Conservation (phyloP, 2,329 filamentous ascomycete genomes). For the Eutypa lata region DNA sequence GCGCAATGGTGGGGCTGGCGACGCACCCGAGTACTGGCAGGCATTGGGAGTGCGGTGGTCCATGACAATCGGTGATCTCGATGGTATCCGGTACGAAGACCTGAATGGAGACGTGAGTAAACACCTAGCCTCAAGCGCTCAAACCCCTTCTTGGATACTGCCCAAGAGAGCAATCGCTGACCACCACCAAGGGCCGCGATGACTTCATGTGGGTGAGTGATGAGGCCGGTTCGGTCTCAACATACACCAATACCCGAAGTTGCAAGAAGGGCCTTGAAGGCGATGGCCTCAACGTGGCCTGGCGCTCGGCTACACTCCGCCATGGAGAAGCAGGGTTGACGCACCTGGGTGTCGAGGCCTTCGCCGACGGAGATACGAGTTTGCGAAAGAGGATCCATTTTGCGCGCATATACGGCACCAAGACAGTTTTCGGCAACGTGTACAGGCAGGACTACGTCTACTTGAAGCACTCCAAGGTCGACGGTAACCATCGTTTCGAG, state of each 20-base stretch:
- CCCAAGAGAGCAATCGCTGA: no score
- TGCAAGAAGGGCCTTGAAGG: slow-evolving; percentile 10
- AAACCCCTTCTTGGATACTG: background rate
- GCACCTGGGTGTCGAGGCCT: slow-evolving; percentile 6
- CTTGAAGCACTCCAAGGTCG: slow-evolving; percentile 9
- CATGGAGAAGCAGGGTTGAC: slow-evolving; percentile 7
- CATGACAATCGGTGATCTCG: slow-evolving; percentile 16
- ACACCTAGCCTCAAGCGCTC: background rate
- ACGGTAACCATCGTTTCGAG: slow-evolving; percentile 7
- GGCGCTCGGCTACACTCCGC: slow-evolving; percentile 14
- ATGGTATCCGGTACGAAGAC: slow-evolving; percentile 19
- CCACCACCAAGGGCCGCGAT: slow-evolving; percentile 8
- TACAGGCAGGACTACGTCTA: slow-evolving; percentile 17
- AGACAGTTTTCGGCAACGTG: background rate
- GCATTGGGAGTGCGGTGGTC: slow-evolving; percentile 20
- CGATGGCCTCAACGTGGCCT: slow-evolving; percentile 19
- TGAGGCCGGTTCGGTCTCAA: slow-evolving; percentile 10
- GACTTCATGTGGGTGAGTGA: slow-evolving; percentile 22
- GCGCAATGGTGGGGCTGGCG: slow-evolving; percentile 19
- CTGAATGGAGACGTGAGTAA: slow-evolving; percentile 16
- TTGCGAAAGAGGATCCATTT: slow-evolving; percentile 18
- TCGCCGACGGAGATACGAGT: background rate
- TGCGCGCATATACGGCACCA: slow-evolving; percentile 20
- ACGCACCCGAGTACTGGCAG: slow-evolving; percentile 32
- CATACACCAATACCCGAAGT: slow-evolving; percentile 21